Base-by-base conservation (phyloP, 148 eudicot genomes). In the Chenopodium formosanum region DNA sequence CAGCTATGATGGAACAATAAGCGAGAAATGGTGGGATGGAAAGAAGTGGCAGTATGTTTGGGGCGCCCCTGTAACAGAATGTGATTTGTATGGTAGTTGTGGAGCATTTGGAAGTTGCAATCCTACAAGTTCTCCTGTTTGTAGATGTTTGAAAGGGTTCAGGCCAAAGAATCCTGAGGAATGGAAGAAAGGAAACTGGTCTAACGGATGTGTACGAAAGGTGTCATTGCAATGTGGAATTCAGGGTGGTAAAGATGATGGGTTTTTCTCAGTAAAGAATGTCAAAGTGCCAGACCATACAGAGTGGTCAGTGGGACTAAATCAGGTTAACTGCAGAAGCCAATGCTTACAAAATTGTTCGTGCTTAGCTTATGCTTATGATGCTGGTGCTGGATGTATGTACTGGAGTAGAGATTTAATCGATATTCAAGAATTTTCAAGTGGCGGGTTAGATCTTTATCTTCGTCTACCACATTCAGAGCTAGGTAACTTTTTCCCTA, bases 311-410 rank as follows among this genome's bases (percentile, higher is more conserved):
- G 72, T 67, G 14, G 87, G 87, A 10, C 17, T 84, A 31, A 84
- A 82, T 68, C 79, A 78, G 48, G 70, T 31, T 69, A 82, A 84
- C 23, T 84, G 87, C 60, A 73, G 71, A 81, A 84, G 72, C 64
- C 84, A 84, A 40, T 84, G 87, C 58, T 58, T 81, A 66, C 69
- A n/a, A 13, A 84, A 84, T 47, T 84, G 87, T 52, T 84, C 84
- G 14, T 84, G 87, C 78, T 46, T 84, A n/a, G 84, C 81, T 27
- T 84, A 84, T 84, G 81, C 87, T 37, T 84, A 84, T 67, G 84
- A 84, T 66, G 70, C 81, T 1, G 87, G 87, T n/a, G 84, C 87
- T 66, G 87, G 87, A 44, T 84, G 87, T 58, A 81, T 84, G 87
- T 81, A 81, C 75, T 84, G 87, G 87, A 84, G 82, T 58, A 84